These are phyloP conservation scores for Phytophthora capsici DNA, from an alignment of 352 stramenopile genomes.

Conservation along the genomic window DNA sequence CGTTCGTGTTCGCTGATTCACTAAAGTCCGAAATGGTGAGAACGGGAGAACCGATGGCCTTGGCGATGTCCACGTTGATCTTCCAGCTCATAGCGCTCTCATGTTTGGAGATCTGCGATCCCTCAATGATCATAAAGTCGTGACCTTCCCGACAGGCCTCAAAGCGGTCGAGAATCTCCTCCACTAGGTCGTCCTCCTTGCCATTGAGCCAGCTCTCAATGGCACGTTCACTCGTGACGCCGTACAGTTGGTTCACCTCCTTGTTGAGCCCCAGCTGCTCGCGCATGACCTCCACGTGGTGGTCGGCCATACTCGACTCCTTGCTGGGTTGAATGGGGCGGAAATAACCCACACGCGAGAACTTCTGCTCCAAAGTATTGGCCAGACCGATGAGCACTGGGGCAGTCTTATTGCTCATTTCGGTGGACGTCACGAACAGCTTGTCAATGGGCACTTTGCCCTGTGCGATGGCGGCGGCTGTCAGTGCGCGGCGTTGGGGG, in stretches of 20 bases:
- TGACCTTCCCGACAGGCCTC: slow-evolving; percentile 60
- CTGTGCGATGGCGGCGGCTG: slow-evolving; percentile 41
- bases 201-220: slow-evolving; percentile 60
- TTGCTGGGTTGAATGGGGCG: slow-evolving; percentile 66
- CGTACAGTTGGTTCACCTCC: slow-evolving; percentile 52
- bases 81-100: slow-evolving; percentile 82
- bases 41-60: slow-evolving; percentile 67
- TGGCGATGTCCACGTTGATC: slow-evolving; percentile 81
- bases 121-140: slow-evolving; percentile 88
- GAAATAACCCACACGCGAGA: slow-evolving; percentile 76
- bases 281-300: slow-evolving; percentile 78
- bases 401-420: slow-evolving; percentile 65
- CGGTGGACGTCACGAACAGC: slow-evolving; percentile 76
- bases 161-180: slow-evolving; percentile 72
- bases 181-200: slow-evolving; percentile 70
- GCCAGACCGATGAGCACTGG: slow-evolving; percentile 74
- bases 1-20: slow-evolving; percentile 31
- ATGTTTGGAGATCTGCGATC: slow-evolving; percentile 68
- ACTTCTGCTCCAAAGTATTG: slow-evolving; percentile 79
- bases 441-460: slow-evolving; percentile 63
- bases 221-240: slow-evolving; percentile 62
- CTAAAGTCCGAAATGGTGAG: slow-evolving; percentile 68
- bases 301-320: slow-evolving; percentile 44
- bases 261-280: slow-evolving; percentile 60
- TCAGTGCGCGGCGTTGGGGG: slow-evolving; percentile 33